Evolutionary conservation across 2,329 filamentous ascomycete species (phyloP).

Genomic region (Epichloe glyceriae): DNA sequence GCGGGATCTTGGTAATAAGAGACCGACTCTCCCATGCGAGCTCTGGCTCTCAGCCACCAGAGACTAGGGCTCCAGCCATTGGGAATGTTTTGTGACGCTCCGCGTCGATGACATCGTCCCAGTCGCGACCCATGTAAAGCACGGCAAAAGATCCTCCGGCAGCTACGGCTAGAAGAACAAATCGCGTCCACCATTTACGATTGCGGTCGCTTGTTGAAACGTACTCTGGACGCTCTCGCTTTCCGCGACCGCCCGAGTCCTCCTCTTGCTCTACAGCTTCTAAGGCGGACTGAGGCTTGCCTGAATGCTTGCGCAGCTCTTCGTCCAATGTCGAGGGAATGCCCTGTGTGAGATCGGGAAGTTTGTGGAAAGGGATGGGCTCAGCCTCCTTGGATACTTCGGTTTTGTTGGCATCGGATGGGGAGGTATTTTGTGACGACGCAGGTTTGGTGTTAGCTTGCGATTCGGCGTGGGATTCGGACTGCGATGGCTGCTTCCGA

Average conservation of each 20-base stretch:
- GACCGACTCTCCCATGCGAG: conserved; percentile 61
- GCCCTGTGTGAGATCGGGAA: conserved; percentile 86
- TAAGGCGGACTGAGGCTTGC: conserved; percentile 18
- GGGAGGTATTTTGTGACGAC: neutral
- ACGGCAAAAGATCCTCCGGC: conserved; percentile 43
- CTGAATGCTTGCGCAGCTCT: conserved; percentile 44
- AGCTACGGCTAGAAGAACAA: conserved; percentile 53
- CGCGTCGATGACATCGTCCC: conserved; percentile 71
- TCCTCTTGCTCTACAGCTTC: conserved; percentile 25
- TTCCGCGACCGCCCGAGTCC: conserved; percentile 15
- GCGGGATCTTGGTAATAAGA: conserved; percentile 94
- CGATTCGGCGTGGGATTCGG: neutral
- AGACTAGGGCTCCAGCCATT: conserved; percentile 64
- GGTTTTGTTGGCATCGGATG: conserved; percentile 5
- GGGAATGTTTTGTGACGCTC: conserved; percentile 55
- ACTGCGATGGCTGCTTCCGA: conserved; percentile 6
- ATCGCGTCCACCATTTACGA: conserved; percentile 62
- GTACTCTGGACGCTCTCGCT: conserved; percentile 56
- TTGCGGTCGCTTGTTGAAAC: conserved; percentile 82
- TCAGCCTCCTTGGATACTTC: conserved; percentile 23
- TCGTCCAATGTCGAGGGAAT: conserved; percentile 83
- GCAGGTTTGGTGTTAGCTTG: conserved; percentile 6
- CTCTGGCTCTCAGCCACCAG: conserved; percentile 71
- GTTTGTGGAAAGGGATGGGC: conserved; percentile 46
- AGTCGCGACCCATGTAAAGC: conserved; percentile 75